Conservation (phyloP, 2,329 filamentous ascomycete genomes). For the Trichoderma sp. region DNA sequence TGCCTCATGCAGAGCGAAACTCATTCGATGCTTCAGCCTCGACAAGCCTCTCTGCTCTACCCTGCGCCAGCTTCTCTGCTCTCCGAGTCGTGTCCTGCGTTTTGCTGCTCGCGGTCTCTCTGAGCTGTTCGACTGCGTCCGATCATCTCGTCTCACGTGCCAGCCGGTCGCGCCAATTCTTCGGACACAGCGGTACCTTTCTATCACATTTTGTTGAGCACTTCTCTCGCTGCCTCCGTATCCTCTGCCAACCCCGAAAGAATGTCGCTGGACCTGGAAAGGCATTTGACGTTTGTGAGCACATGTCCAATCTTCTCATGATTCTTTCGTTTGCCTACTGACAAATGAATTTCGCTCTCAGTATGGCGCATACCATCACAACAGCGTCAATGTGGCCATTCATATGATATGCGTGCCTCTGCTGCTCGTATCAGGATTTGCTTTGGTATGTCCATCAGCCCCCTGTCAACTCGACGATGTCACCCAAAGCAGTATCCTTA, state of each 20-base stretch:
- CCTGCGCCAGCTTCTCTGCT: neutral
- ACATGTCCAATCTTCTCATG: neutral
- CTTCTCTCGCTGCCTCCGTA: neutral
- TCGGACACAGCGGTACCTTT: slow-evolving; percentile 1
- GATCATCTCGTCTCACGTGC: slow-evolving; percentile 20
- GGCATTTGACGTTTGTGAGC: slow-evolving; percentile 78
- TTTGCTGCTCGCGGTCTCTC: neutral
- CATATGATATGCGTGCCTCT: slow-evolving; percentile 79
- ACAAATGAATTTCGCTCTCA: slow-evolving; percentile 40
- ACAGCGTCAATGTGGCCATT: slow-evolving; percentile 74
- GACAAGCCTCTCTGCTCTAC: neutral
- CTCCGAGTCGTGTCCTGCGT: neutral
- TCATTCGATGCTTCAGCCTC: slow-evolving; percentile 4
- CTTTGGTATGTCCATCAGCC: slow-evolving; percentile 59
- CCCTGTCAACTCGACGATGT: neutral
- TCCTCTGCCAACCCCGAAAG: slow-evolving; percentile 24
- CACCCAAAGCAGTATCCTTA: slow-evolving; percentile 10
- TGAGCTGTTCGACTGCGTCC: neutral
- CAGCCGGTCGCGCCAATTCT: slow-evolving; percentile 22
- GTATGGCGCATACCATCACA: slow-evolving; percentile 85
- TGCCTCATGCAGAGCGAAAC: neutral
- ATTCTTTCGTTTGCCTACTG: neutral
- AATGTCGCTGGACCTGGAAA: slow-evolving; percentile 77
- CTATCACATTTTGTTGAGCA: slow-evolving; percentile 11
- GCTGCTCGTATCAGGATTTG: slow-evolving; percentile 70